Conservation (phyloP, 345 rosid genomes). For the Eucalyptus caleyi region DNA sequence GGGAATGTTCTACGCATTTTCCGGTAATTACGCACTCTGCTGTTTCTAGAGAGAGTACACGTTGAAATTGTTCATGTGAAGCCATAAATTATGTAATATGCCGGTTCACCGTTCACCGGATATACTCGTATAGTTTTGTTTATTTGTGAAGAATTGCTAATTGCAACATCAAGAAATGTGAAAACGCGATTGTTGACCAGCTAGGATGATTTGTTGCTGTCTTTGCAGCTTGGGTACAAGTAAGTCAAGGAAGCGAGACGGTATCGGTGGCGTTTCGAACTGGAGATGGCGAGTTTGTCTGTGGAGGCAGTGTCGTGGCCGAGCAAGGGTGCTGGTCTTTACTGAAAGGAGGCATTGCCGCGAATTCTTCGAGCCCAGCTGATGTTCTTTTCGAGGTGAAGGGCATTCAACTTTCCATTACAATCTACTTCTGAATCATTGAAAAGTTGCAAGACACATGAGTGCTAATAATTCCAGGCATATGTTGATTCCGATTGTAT, state of each 20-base stretch:
- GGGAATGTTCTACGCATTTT: slow-evolving; percentile 45
- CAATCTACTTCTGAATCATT: neutral
- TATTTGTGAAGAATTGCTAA: neutral
- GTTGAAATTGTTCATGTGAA: neutral
- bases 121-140: neutral
- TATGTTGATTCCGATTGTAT: neutral
- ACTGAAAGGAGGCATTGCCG: slow-evolving; percentile 59
- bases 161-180: neutral
- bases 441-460: neutral
- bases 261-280: slow-evolving; percentile 32
- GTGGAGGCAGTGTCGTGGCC: slow-evolving; percentile 35
- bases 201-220: neutral
- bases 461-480: neutral
- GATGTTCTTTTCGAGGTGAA: slow-evolving; percentile 50
- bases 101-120: neutral
- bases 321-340: slow-evolving; percentile 66
- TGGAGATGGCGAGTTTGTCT: slow-evolving; percentile 14
- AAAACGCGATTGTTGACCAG: neutral
- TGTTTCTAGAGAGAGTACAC: neutral
- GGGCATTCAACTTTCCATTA: neutral
- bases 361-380: slow-evolving; percentile 30
- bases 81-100: neutral
- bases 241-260: slow-evolving; percentile 20
- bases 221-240: slow-evolving; percentile 53
- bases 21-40: slow-evolving; percentile 9